These are phyloP conservation scores for Teratosphaeria nubilosa DNA, from an alignment of 2,329 filamentous ascomycete genomes.

Conservation along the genomic window DNA sequence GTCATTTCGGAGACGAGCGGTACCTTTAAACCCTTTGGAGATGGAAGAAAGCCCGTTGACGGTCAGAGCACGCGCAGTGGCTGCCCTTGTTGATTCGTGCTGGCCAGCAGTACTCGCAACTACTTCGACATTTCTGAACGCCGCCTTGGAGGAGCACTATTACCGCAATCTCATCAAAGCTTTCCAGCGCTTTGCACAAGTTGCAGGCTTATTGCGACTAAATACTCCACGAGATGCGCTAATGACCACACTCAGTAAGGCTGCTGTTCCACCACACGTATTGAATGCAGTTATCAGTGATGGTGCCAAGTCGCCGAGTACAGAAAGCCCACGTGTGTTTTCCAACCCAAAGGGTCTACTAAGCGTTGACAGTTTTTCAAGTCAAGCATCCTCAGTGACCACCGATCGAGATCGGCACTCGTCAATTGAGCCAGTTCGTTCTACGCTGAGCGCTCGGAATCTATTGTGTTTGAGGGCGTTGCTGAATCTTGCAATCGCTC, in stretches of 20 bases:
- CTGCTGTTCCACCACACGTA: slow-evolving; percentile 75
- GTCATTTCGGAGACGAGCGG: slow-evolving; percentile 63
- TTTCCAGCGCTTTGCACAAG: slow-evolving; percentile 91
- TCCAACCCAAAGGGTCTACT: slow-evolving; percentile 62
- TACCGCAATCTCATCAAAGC: slow-evolving; percentile 86
- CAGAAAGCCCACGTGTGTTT: slow-evolving; percentile 51
- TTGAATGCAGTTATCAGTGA: slow-evolving; percentile 30
- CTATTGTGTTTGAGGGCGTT: slow-evolving; percentile 81
- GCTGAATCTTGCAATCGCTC: slow-evolving; percentile 87
- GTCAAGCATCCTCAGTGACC: slow-evolving; percentile 42
- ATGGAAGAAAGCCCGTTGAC: slow-evolving; percentile 63
- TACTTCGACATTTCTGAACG: slow-evolving; percentile 90
- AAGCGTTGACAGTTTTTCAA: slow-evolving; percentile 61
- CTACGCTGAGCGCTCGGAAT: slow-evolving; percentile 73
- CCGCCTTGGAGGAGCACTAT: slow-evolving; percentile 82
- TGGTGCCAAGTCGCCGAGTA: slow-evolving; percentile 21
- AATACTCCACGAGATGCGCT: slow-evolving; percentile 86
- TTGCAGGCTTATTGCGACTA: slow-evolving; percentile 77
- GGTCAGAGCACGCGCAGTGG: slow-evolving; percentile 63
- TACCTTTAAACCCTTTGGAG: slow-evolving; percentile 74
- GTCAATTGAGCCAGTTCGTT: slow-evolving; percentile 42
- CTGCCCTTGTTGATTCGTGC: slow-evolving; percentile 75
- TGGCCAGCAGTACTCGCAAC: slow-evolving; percentile 94
- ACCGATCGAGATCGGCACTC: slow-evolving; percentile 49
- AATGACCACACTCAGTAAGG: slow-evolving; percentile 84